Conservation (phyloP, 768 basidiomycete species). For the Boletus rufocinnamomeus region DNA sequence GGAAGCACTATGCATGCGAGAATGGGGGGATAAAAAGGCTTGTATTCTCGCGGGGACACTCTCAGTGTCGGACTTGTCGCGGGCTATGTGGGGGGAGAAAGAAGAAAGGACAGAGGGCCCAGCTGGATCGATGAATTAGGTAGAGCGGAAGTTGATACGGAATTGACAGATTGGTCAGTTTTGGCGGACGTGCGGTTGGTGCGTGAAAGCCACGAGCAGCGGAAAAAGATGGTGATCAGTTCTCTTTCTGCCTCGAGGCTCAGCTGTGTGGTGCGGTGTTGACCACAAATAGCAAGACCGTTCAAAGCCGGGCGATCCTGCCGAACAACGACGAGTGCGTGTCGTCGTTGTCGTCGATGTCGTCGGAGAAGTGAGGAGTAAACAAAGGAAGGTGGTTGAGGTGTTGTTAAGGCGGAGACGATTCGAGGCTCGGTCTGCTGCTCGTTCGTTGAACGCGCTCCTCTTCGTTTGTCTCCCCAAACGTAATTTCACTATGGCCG, state of each 20-base stretch:
- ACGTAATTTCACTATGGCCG: slow-evolving; percentile 14
- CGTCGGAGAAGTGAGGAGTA: slow-evolving; percentile 2
- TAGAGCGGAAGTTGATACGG: slow-evolving; percentile 30
- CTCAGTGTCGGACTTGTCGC: slow-evolving; percentile 28
- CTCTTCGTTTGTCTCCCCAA: not conserved
- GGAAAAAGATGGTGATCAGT: slow-evolving; percentile 32
- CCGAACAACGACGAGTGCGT: slow-evolving; percentile 1
- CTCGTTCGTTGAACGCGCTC: not conserved
- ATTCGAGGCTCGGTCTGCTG: not conserved
- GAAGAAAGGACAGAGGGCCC: slow-evolving; percentile 30
- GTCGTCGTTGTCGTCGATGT: slow-evolving; percentile 9
- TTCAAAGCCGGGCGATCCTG: slow-evolving; percentile 18
- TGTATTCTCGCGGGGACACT: slow-evolving; percentile 32
- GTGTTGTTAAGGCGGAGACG: slow-evolving; percentile 29
- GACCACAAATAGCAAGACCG: slow-evolving; percentile 26
- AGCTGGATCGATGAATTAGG: slow-evolving; percentile 34
- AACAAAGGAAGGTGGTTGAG: slow-evolving; percentile 20
- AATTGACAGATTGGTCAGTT: slow-evolving; percentile 32
- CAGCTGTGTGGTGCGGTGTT: slow-evolving; percentile 18
- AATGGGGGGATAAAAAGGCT: slow-evolving; percentile 17
- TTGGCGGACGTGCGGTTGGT: slow-evolving; percentile 36
- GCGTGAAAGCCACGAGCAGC: slow-evolving; percentile 39
- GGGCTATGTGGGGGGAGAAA: slow-evolving; percentile 28
- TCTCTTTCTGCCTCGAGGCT: slow-evolving; percentile 34
- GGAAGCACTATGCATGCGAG: slow-evolving; percentile 48